Evolutionary conservation across 148 eudicot species (phyloP).

Genomic region (Vaccinium macrocarpon): DNA sequence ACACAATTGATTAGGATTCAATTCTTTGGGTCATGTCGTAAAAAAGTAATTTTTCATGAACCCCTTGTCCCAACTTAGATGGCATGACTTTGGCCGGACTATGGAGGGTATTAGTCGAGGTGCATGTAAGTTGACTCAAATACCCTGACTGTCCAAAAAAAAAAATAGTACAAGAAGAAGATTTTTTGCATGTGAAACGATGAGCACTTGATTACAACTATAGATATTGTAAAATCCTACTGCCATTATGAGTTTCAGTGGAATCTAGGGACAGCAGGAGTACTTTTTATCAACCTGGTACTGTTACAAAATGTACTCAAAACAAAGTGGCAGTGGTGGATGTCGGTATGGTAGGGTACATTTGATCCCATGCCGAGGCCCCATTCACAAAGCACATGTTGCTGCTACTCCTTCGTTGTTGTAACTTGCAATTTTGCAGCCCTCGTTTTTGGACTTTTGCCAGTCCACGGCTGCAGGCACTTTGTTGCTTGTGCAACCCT

Average conservation of each 20-base stretch:
- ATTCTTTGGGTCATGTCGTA: too few species aligned
- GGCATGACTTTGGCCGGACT: too few species aligned
- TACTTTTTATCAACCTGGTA: background rate
- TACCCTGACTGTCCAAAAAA: too few species aligned
- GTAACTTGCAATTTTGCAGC: background rate
- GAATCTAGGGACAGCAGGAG: background rate
- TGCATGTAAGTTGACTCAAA: too few species aligned
- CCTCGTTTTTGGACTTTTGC: background rate
- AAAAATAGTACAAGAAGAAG: background rate
- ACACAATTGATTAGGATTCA: too few species aligned
- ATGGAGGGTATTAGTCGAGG: too few species aligned
- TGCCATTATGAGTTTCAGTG: background rate
- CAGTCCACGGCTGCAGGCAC: background rate
- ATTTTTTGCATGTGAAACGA: background rate
- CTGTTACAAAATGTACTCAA: background rate
- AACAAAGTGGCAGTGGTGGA: background rate
- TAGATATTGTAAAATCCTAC: background rate
- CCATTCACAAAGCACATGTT: background rate
- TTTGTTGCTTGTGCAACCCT: background rate
- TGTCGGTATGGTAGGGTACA: background rate
- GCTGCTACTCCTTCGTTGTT: background rate
- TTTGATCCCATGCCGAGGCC: background rate
- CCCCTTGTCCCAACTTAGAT: too few species aligned
- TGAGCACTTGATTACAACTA: background rate
- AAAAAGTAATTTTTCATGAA: too few species aligned